These are phyloP conservation scores for Calonectria multiphialidica DNA, from an alignment of 2,329 filamentous ascomycete species.

Conservation along the genomic window DNA sequence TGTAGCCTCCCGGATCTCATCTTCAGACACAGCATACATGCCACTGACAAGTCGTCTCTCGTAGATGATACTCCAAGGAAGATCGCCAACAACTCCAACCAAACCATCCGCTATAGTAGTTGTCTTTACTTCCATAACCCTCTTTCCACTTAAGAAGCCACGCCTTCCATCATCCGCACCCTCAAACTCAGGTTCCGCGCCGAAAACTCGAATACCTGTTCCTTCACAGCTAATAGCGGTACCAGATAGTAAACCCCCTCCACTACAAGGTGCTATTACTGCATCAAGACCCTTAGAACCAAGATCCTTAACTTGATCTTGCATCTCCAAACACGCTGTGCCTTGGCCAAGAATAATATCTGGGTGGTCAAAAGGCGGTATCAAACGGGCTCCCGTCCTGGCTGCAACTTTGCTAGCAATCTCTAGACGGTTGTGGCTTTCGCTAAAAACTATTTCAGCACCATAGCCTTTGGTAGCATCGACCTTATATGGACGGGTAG, in stretches of 20 bases:
- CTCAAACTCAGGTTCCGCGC: conserved; percentile 84
- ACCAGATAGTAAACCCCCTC: conserved; percentile 88
- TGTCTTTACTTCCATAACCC: conserved; percentile 77
- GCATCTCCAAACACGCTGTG: conserved; percentile 57
- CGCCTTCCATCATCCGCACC: conserved; percentile 86
- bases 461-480: conserved; percentile 74
- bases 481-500: conserved; percentile 86
- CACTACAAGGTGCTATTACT: conserved; percentile 86
- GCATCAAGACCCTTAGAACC: conserved; percentile 65
- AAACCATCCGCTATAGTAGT: conserved; percentile 91
- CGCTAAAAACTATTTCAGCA: conserved; percentile 79
- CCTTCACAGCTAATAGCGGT: conserved; percentile 81
- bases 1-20: conserved; percentile 83
- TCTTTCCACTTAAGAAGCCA: conserved; percentile 72
- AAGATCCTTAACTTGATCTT: conserved; percentile 1
- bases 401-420: conserved; percentile 76
- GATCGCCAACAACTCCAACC: conserved; percentile 81
- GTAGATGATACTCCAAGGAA: conserved; percentile 83
- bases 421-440: conserved; percentile 82
- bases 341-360: conserved; percentile 94
- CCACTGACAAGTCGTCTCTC: conserved; percentile 75
- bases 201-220: conserved; percentile 84
- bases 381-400: conserved; percentile 79
- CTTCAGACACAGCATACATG: conserved; percentile 82
- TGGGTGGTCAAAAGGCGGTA: conserved; percentile 93